Percentiles rank a stretch among this genome's conserved stretches.
These are phyloP conservation scores for Salicornia ramosissima DNA, from an alignment of 148 eudicot species.

Conservation along the genomic window DNA sequence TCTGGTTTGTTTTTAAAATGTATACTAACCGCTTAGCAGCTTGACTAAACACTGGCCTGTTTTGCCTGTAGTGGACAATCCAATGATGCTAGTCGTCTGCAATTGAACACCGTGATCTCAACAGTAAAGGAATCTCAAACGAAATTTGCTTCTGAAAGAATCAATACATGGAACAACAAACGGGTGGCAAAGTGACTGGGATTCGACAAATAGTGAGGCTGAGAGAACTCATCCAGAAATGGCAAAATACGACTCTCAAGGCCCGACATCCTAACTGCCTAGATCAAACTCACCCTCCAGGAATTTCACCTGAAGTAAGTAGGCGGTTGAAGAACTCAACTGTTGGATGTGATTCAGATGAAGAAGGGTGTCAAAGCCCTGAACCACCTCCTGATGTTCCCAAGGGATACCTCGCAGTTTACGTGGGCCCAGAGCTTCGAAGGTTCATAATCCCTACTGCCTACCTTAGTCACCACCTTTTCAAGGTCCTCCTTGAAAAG, in stretches of 20 bases:
- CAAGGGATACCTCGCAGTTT: slow-evolving; percentile 73
- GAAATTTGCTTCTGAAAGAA: neutral
- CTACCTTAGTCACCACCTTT: slow-evolving; percentile 60
- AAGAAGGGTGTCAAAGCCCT: slow-evolving; percentile 59
- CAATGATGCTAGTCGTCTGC: slow-evolving; percentile 24
- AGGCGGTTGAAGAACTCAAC: slow-evolving; percentile 31
- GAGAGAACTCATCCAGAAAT: slow-evolving; percentile 52
- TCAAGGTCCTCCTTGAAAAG: slow-evolving; percentile 69
- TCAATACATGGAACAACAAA: slow-evolving; percentile 48
- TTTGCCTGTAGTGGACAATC: slow-evolving; percentile 21
- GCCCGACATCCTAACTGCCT: slow-evolving; percentile 22
- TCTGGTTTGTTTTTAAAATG: neutral
- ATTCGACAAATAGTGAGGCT: slow-evolving; percentile 66
- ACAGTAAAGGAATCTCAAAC: neutral
- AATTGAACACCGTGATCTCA: slow-evolving; percentile 20
- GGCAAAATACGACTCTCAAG: slow-evolving; percentile 49
- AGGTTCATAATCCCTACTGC: slow-evolving; percentile 79
- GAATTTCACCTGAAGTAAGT: slow-evolving; percentile 44
- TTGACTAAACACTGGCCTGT: neutral
- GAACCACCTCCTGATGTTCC: slow-evolving; percentile 70
- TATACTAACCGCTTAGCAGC: neutral
- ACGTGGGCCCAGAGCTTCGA: slow-evolving; percentile 71
- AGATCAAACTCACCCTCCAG: slow-evolving; percentile 16
- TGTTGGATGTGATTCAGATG: slow-evolving; percentile 50
- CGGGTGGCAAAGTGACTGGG: slow-evolving; percentile 42